Percentiles rank a stretch among this genome's conserved stretches.
These are phyloP conservation scores for Aspergillus sp. DNA, from an alignment of 2,329 filamentous ascomycete species.

Conservation along the genomic window DNA sequence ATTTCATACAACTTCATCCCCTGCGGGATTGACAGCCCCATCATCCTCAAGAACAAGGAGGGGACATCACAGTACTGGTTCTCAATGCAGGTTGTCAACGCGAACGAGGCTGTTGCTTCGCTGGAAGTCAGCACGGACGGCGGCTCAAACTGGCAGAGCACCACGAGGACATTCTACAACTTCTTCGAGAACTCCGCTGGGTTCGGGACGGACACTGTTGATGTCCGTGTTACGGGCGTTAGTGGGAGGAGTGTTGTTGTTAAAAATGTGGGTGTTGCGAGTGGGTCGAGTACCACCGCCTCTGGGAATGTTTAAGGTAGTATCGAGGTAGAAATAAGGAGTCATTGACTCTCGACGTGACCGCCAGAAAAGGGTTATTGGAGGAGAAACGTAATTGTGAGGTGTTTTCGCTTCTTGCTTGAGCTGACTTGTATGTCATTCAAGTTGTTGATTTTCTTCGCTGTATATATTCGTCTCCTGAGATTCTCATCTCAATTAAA, in stretches of 20 bases:
- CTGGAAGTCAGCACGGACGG: constrained; percentile 67
- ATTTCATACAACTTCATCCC: constrained; percentile 56
- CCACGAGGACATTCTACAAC: constrained; percentile 60
- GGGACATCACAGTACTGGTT: constrained; percentile 58
- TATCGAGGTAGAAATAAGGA: too few relatives aligned
- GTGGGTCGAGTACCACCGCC: constrained; percentile 28
- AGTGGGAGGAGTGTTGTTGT: constrained; percentile 58
- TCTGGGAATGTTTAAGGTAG: constrained; percentile 29
- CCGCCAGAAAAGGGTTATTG: not conserved
- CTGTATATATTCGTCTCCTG: constrained; percentile 10
- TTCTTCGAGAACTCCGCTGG: constrained; percentile 65
- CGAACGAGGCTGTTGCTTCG: constrained; percentile 59
- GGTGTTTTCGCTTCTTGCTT: constrained; percentile 9
- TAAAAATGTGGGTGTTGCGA: constrained; percentile 49
- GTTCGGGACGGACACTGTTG: constrained; percentile 59
- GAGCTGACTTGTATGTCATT: not conserved
- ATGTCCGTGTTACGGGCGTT: constrained; percentile 60
- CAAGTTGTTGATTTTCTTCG: not conserved
- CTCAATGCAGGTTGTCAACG: constrained; percentile 68
- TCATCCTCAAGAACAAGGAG: constrained; percentile 59
- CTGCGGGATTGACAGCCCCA: constrained; percentile 56
- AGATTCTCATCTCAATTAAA: not conserved
- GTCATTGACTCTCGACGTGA: not conserved
- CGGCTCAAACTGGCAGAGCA: constrained; percentile 62
- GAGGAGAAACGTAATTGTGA: not conserved